These are phyloP conservation scores for Pichia rugopelliculosa DNA, from an alignment of 805 yeast species.

Conservation along the genomic window DNA sequence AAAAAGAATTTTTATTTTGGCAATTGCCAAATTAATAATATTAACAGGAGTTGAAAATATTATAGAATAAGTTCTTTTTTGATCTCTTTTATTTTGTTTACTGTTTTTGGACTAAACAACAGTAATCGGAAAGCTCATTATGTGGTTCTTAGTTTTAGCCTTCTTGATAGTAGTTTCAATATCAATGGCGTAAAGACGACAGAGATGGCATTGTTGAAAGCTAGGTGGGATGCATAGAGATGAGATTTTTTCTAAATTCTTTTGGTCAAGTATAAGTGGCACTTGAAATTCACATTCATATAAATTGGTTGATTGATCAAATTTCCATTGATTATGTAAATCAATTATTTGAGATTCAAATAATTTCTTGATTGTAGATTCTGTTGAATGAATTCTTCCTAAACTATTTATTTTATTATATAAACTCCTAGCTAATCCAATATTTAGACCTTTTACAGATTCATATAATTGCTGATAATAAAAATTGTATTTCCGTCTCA, in stretches of 20 bases:
- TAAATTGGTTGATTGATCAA: background rate
- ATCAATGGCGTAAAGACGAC: slow-evolving; percentile 12
- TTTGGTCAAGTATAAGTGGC: slow-evolving; percentile 4
- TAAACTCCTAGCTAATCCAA: slow-evolving; percentile 12
- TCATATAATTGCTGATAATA: slow-evolving; percentile 9
- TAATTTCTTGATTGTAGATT: slow-evolving; percentile 6
- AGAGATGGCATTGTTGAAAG: slow-evolving; percentile 14
- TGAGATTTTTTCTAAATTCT: slow-evolving; percentile 1
- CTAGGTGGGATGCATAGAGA: slow-evolving; percentile 11
- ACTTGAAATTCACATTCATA: slow-evolving; percentile 8
- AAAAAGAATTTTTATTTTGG: too few relatives aligned
- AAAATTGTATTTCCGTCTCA: slow-evolving; percentile 9
- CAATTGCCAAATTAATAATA: too few relatives aligned
- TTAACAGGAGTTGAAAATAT: too few relatives aligned
- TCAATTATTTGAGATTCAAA: slow-evolving; percentile 9
- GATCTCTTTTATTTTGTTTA: too few relatives aligned
- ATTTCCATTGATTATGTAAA: slow-evolving; percentile 10
- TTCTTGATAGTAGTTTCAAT: slow-evolving; percentile 10
- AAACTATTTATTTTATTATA: slow-evolving; percentile 9
- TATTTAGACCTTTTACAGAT: slow-evolving; percentile 7
- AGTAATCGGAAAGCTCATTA: slow-evolving; percentile 8
- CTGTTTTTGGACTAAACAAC: too few relatives aligned
- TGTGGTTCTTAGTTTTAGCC: slow-evolving; percentile 5
- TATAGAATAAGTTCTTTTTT: too few relatives aligned
- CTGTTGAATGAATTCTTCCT: background rate